Base-by-base conservation (phyloP, 2,329 filamentous ascomycete genomes). In the Fusarium sp. region DNA sequence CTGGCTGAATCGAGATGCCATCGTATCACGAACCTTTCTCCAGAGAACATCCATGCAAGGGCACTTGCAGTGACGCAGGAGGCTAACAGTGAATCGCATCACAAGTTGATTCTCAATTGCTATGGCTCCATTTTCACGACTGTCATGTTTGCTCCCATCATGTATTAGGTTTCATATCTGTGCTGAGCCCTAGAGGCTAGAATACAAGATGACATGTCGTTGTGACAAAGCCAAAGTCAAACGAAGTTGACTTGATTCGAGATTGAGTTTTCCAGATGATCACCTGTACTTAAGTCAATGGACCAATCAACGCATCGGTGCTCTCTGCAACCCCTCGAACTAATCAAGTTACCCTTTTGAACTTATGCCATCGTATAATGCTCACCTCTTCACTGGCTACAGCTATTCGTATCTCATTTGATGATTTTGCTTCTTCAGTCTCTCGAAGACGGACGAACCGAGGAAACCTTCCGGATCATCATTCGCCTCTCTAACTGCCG, bases 41-140 rank as follows among this genome's bases (percentile, higher is more conserved):
- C 23, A 67, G 12, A 40, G 38, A 56, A 26, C 18, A 72, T 56
- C 55, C 55, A 72, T 60, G 64, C 60, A 70, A 70, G 60, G 48
- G 44, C 56, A 59, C 20, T 49, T 32, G 18, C 18, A 63, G 63
- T 54, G 55, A 66, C 66, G 55, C 66, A 66, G 18, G 67, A 52
- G 50, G 46, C 45, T 55, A 49, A 59, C 40, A 32, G 48, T 63
- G 32, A 55, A 55, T 32, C 23, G 45, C 54, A 64, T 54, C 55
- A 54, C 49, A 57, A 32, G 63, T 58, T 45, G 41, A 66, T 20
- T 40, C 46, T 64, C 46, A 44, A 30, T 55, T 53, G 56, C 44
- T 49, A 60, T 67, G 49, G 69, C 60, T 63, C 48, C 42, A 49
- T 60, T 62, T 73, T 73, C 69, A 63, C 53, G 53, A 67, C 53